A percentile compares a stretch with the other conserved stretches of the same genome.
Conservation (phyloP, 2,329 filamentous ascomycete genomes). For the Aschersonia sp. region DNA sequence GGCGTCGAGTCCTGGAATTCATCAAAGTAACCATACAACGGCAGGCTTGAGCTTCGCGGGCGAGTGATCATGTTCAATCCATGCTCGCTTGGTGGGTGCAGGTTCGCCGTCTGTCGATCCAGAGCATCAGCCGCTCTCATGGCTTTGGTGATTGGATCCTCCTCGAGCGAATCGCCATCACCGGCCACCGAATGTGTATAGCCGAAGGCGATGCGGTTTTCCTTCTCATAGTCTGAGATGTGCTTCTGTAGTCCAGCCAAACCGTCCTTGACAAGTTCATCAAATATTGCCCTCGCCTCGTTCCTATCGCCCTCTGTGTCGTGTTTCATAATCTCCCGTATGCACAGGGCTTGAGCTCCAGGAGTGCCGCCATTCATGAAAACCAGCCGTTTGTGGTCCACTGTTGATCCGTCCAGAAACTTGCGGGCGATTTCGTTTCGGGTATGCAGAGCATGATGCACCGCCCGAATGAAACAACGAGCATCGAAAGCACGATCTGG, state of each 20-base stretch:
- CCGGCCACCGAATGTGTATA: neutral
- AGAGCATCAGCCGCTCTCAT: conserved; percentile 46
- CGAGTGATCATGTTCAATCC: conserved; percentile 26
- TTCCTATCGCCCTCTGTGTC: conserved; percentile 31
- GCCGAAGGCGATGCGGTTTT: neutral
- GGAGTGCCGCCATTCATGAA: conserved; percentile 46
- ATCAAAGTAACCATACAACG: conserved; percentile 28
- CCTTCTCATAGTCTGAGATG: conserved; percentile 8
- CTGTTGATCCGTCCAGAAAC: conserved; percentile 33
- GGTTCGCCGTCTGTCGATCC: conserved; percentile 36
- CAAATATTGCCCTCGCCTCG: conserved; percentile 37
- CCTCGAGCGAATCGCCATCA: conserved; percentile 26
- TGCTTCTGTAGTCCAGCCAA: conserved; percentile 20
- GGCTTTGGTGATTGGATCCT: conserved; percentile 36
- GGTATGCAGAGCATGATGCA: conserved; percentile 33
- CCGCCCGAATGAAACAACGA: conserved; percentile 26
- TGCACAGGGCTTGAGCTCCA: conserved; percentile 37
- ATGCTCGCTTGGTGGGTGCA: conserved; percentile 35
- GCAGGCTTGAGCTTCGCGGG: conserved; percentile 34
- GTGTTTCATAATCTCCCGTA: conserved; percentile 37
- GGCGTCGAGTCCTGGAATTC: conserved; percentile 27
- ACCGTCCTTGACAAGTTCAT: conserved; percentile 34
- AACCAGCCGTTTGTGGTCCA: conserved; percentile 36
- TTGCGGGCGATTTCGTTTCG: conserved; percentile 32
- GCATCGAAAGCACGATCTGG: conserved; percentile 11